Conservation (phyloP, 306 rosid species). For the Chamaecrista fasciculata region DNA sequence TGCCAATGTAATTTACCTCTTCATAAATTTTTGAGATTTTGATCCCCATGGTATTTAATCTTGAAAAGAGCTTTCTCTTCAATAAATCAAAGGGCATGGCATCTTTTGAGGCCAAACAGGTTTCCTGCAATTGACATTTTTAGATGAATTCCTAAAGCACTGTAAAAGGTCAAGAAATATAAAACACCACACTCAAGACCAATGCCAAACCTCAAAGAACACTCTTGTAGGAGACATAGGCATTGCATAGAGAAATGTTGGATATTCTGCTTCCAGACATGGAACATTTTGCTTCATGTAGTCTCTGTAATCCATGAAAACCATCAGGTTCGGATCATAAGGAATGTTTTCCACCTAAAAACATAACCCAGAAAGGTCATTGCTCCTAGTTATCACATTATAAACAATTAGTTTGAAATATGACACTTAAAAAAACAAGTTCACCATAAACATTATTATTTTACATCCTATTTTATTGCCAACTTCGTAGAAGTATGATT, state of each 20-base stretch:
- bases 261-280: conserved; percentile 66
- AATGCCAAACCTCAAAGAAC: conserved; percentile 82
- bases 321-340: conserved; percentile 92
- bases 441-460: conserved; percentile 1
- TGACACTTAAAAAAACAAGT: not conserved
- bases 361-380: conserved; percentile 20
- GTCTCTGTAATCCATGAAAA: conserved; percentile 99
- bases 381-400: conserved; percentile 1
- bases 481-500: conserved; percentile 22
- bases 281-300: conserved; percentile 56
- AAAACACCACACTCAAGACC: conserved; percentile 22
- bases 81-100: conserved; percentile 94
- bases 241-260: conserved; percentile 95
- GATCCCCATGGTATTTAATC: conserved; percentile 88
- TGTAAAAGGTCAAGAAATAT: conserved; percentile 6
- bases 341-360: conserved; percentile 92
- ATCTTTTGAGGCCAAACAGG: conserved; percentile 93
- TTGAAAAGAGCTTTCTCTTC: conserved; percentile 81
- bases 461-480: conserved; percentile 19
- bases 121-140: conserved; percentile 64
- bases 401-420: not conserved
- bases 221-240: conserved; percentile 87
- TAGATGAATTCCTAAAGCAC: conserved; percentile 19
- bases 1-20: conserved; percentile 57
- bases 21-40: conserved; percentile 68